These are phyloP conservation scores for Penicillium pancosmium DNA, from an alignment of 495 filamentous ascomycete genomes.

Conservation along the genomic window DNA sequence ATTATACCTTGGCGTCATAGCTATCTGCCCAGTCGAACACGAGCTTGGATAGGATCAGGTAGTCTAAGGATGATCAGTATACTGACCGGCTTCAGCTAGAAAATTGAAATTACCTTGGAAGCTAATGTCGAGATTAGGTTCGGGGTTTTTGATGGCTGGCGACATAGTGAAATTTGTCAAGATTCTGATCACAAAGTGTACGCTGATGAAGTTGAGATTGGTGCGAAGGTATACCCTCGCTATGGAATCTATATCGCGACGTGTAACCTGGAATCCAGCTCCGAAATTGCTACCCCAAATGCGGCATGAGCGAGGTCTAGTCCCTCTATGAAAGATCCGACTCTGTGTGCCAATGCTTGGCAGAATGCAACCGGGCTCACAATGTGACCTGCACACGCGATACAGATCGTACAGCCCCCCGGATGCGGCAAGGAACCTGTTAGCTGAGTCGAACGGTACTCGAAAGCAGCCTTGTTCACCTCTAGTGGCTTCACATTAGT, in stretches of 20 bases:
- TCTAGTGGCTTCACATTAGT: neutral
- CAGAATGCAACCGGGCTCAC: conserved; percentile 20
- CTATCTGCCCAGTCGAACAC: conserved; percentile 79
- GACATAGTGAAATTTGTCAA: conserved; percentile 19
- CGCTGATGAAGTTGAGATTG: neutral
- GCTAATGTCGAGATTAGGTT: conserved; percentile 34
- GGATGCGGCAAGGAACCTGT: conserved; percentile 24
- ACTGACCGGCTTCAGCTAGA: neutral
- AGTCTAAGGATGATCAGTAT: conserved; percentile 22
- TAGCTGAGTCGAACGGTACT: neutral
- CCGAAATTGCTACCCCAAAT: neutral
- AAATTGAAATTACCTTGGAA: conserved; percentile 28
- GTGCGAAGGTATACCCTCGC: neutral
- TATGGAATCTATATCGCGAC: neutral
- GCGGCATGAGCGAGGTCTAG: neutral
- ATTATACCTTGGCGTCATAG: conserved; percentile 67
- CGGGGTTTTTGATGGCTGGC: conserved; percentile 26
- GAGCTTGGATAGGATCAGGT: conserved; percentile 29
- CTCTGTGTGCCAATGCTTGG: neutral
- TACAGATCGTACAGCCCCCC: conserved; percentile 12
- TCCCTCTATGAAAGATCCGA: too few relatives aligned
- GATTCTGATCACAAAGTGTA: neutral
- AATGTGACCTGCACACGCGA: conserved; percentile 14
- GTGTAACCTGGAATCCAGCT: neutral
- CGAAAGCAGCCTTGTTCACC: neutral